Conservation (phyloP, 2,329 filamentous ascomycete species). For the Eutypella sp. region DNA sequence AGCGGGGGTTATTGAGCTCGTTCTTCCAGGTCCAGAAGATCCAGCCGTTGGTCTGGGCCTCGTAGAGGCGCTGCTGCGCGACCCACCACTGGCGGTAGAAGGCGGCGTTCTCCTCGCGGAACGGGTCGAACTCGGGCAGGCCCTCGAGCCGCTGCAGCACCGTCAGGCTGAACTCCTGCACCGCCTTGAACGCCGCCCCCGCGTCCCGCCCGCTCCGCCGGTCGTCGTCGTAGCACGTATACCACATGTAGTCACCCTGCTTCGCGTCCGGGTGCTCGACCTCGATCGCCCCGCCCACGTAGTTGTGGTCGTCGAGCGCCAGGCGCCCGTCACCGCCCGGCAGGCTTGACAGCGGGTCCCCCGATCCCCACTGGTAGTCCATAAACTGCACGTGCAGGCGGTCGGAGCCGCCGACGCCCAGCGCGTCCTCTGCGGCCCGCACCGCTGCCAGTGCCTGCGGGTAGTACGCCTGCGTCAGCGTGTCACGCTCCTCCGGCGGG, state of each 20-base stretch:
- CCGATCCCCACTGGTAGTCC: slow-evolving; percentile 40
- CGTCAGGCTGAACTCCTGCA: slow-evolving; percentile 44
- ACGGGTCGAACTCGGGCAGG: slow-evolving; percentile 31
- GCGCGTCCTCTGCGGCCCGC: slow-evolving; percentile 33
- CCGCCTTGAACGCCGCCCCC: slow-evolving; percentile 33
- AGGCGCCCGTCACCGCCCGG: slow-evolving; percentile 27
- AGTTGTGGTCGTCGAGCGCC: slow-evolving; percentile 45
- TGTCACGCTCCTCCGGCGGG: slow-evolving; percentile 13
- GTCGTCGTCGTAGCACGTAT: slow-evolving; percentile 33
- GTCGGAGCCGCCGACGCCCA: slow-evolving; percentile 29
- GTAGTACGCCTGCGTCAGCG: slow-evolving; percentile 34
- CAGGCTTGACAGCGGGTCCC: slow-evolving; percentile 36
- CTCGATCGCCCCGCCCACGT: slow-evolving; percentile 37
- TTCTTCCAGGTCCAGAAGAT: slow-evolving; percentile 53
- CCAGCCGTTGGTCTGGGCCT: slow-evolving; percentile 43
- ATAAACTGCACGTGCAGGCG: slow-evolving; percentile 36
- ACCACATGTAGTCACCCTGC: slow-evolving; percentile 35
- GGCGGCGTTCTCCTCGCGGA: slow-evolving; percentile 15
- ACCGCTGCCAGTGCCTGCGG: slow-evolving; percentile 36
- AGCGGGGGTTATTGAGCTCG: slow-evolving; percentile 34
- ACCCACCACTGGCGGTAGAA: slow-evolving; percentile 46
- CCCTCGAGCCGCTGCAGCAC: slow-evolving; percentile 34
- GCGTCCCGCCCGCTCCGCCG: slow-evolving; percentile 29
- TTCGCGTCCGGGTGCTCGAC: slow-evolving; percentile 22
- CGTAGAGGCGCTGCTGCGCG: slow-evolving; percentile 34